A percentile compares a stretch with the other conserved stretches of the same genome.
phyloP scores from a whole-genome alignment of 768 basidiomycete species.

The Crepidotus variabilis region DNA sequence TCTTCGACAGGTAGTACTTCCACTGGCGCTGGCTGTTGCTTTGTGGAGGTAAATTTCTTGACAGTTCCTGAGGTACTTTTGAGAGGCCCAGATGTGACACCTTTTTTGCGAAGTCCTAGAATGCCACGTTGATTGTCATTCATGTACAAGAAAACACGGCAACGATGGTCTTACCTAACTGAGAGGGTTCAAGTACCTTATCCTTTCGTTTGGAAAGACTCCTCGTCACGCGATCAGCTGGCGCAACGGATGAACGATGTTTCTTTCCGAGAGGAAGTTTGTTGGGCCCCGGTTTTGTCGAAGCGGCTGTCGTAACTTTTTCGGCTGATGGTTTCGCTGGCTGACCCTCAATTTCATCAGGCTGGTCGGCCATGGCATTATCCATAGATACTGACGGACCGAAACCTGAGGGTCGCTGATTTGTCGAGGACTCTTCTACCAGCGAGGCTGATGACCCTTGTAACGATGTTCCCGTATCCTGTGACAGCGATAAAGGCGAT shows the following conservation, averaged over 20 bases:
- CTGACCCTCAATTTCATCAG: not conserved
- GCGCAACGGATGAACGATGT: slow-evolving; percentile 17
- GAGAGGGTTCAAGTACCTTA: not conserved
- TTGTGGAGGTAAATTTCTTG: slow-evolving; percentile 7
- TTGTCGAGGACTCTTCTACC: not conserved
- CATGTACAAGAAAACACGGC: not conserved
- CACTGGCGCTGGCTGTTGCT: not conserved
- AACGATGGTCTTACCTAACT: slow-evolving; percentile 6
- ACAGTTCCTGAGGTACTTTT: slow-evolving; percentile 15
- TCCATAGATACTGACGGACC: not conserved
- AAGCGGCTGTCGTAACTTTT: not conserved
- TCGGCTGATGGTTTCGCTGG: not conserved
- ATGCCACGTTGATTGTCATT: not conserved
- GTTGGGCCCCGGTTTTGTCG: slow-evolving; percentile 2
- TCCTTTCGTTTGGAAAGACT: slow-evolving; percentile 29
- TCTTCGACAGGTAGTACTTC: slow-evolving; percentile 4
- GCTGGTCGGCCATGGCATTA: not conserved
- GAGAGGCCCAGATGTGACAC: slow-evolving; percentile 1
- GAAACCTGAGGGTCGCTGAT: not conserved
- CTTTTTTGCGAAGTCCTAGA: slow-evolving; percentile 7
- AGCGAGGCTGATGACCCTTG: too few species aligned
- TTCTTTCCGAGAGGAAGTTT: slow-evolving; percentile 23
- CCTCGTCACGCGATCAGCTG: slow-evolving; percentile 29
- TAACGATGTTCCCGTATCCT: too few species aligned
- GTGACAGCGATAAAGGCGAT: too few species aligned